A percentile compares a stretch with the other conserved stretches of the same genome.
phyloP scores from a whole-genome alignment of 2,329 filamentous ascomycete genomes.

The Aspergillus fructus region DNA sequence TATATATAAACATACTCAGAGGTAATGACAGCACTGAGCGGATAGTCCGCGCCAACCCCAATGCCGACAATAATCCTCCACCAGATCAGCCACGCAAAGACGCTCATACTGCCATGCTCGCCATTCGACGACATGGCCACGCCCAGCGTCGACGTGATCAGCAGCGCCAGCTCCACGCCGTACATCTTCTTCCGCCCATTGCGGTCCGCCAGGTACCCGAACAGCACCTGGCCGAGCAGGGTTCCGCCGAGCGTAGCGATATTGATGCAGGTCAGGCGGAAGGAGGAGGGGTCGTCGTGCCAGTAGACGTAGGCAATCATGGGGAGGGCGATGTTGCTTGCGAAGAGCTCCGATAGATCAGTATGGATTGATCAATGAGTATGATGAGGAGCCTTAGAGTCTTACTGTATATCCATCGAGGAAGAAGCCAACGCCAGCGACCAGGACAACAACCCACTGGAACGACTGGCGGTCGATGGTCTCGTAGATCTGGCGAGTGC shows the following conservation, averaged over 20 bases:
- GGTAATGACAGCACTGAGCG: slow-evolving; percentile 65
- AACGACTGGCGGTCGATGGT: slow-evolving; percentile 45
- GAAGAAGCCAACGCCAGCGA: slow-evolving; percentile 52
- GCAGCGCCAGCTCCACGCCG: slow-evolving; percentile 49
- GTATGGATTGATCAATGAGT: too few species aligned
- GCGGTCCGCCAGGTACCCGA: slow-evolving; percentile 49
- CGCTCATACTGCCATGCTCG: slow-evolving; percentile 42
- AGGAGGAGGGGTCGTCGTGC: slow-evolving; percentile 35
- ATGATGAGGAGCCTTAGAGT: too few species aligned
- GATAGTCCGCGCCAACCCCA: slow-evolving; percentile 68
- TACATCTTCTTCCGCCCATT: slow-evolving; percentile 53
- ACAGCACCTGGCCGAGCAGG: slow-evolving; percentile 48
- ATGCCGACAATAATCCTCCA: slow-evolving; percentile 51
- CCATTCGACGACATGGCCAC: slow-evolving; percentile 48
- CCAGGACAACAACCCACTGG: slow-evolving; percentile 46
- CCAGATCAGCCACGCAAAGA: slow-evolving; percentile 48
- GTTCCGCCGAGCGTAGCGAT: slow-evolving; percentile 49
- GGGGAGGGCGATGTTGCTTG: slow-evolving; percentile 51
- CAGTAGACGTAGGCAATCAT: slow-evolving; percentile 52
- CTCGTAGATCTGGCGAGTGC: slow-evolving; percentile 45
- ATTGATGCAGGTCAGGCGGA: slow-evolving; percentile 43
- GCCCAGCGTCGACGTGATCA: slow-evolving; percentile 48
- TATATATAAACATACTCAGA: slow-evolving; percentile 67
- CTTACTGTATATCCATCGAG: slow-evolving; percentile 47
- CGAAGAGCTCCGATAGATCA: slow-evolving; percentile 39